Conservation (phyloP, 805 yeast genomes). For the Kodamaea laetipori region DNA sequence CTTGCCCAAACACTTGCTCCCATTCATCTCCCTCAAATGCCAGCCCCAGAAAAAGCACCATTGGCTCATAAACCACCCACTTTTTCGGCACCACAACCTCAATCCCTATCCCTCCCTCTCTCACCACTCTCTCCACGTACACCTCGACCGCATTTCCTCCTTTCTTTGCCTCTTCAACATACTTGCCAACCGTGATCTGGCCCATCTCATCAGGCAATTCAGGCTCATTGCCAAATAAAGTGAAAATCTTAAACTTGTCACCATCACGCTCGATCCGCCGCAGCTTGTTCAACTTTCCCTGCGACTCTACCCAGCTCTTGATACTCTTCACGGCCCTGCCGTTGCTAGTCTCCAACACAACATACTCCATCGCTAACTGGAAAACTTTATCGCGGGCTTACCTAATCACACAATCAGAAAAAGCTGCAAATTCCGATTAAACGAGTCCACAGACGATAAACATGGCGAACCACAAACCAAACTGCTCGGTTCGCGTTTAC, state of each 20-base stretch:
- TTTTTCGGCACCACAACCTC: conserved; percentile 44
- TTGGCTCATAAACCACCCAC: conserved; percentile 67
- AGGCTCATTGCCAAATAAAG: conserved; percentile 8
- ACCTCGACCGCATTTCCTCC: conserved; percentile 1
- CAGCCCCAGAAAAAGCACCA: conserved; percentile 56
- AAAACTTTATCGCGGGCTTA: not conserved
- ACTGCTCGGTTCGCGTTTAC: too few relatives aligned
- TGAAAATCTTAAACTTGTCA: conserved; percentile 17
- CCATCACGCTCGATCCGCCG: conserved; percentile 19
- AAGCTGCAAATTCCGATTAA: conserved; percentile 5
- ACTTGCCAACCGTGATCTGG: not conserved
- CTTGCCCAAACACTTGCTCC: conserved; percentile 20
- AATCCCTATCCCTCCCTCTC: not conserved
- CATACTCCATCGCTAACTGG: not conserved
- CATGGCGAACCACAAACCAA: not conserved
- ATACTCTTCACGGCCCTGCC: conserved; percentile 20
- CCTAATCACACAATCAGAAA: not conserved
- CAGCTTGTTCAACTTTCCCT: conserved; percentile 18
- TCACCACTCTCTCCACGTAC: not conserved
- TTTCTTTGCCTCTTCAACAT: not conserved
- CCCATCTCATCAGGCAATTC: not conserved
- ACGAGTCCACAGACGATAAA: not conserved
- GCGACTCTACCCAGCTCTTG: conserved; percentile 22
- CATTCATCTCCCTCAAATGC: conserved; percentile 47
- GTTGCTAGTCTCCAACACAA: not conserved